phyloP scores from a whole-genome alignment of 306 rosid genomes.

The cucumber (Cucumis sativus) region DNA sequence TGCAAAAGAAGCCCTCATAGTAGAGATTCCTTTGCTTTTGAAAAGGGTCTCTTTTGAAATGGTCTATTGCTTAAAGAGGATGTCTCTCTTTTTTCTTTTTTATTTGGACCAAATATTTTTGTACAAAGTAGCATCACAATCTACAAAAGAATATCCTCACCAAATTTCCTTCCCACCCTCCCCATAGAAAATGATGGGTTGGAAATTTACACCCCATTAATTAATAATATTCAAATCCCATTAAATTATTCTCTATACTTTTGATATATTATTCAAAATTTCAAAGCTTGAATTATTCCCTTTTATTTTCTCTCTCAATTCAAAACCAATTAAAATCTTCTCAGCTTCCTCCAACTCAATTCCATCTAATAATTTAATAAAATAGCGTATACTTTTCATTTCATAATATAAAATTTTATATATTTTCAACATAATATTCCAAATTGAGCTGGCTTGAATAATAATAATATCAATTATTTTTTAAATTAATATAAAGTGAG shows the following conservation, averaged over 20 bases:
- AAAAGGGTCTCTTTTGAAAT: conserved; percentile 2
- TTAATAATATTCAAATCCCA: neutral
- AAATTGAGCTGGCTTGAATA: neutral
- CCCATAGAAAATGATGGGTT: conserved; percentile 6
- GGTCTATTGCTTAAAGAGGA: conserved; percentile 6
- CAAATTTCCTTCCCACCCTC: neutral
- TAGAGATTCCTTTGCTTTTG: conserved; percentile 11
- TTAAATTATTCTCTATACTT: neutral
- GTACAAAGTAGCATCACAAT: neutral
- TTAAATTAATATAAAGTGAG: neutral
- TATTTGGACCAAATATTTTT: neutral
- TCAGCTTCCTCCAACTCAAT: neutral
- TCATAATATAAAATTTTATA: neutral
- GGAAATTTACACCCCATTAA: neutral
- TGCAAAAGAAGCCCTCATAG: neutral
- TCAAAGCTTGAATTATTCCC: neutral
- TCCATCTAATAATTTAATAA: neutral
- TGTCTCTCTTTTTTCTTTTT: neutral
- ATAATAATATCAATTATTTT: neutral
- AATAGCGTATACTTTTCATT: neutral
- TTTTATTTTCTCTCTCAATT: neutral
- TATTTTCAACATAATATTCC: neutral
- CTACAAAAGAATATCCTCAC: neutral
- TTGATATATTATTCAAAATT: neutral
- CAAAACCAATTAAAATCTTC: neutral